A percentile compares a stretch with the other conserved stretches of the same genome.
Conservation (phyloP, 176 grass and related monocot genomes). For the Cenchrus fungigraminus region DNA sequence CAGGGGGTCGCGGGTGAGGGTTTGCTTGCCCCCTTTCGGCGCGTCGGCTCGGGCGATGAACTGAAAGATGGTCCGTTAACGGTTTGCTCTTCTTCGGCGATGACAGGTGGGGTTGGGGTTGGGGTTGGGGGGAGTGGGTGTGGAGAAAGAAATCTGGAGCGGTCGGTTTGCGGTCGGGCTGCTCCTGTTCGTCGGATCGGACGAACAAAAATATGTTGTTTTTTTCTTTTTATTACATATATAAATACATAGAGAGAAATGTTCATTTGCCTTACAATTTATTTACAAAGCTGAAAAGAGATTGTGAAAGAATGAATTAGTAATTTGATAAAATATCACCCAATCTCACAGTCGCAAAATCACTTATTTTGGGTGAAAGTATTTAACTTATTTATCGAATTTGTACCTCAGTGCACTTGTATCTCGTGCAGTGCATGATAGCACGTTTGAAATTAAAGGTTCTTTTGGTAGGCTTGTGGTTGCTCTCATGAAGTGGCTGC, state of each 20-base stretch:
- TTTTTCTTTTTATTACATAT: background rate
- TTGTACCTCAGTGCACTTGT: too few species aligned
- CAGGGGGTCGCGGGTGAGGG: slow-evolving; percentile 26
- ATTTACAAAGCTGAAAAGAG: too few species aligned
- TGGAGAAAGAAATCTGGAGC: background rate
- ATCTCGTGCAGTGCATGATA: too few species aligned
- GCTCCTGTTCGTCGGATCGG: background rate
- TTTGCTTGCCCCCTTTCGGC: slow-evolving; percentile 12
- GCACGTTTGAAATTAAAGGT: too few species aligned
- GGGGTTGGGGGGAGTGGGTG: too few species aligned
- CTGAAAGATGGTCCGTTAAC: slow-evolving; percentile 12
- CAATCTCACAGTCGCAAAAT: too few species aligned
- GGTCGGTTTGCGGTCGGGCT: background rate
- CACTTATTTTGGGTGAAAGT: background rate
- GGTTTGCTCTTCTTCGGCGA: slow-evolving; percentile 22
- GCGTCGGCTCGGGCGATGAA: slow-evolving; percentile 8
- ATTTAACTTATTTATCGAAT: too few species aligned
- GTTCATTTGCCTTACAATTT: too few species aligned
- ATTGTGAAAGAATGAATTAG: background rate
- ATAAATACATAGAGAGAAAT: background rate
- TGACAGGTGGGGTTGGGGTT: background rate
- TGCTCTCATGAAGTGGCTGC: too few species aligned
- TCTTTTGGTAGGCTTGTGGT: too few species aligned
- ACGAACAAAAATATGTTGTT: background rate
- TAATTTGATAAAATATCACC: background rate